Evolutionary conservation across 1,139 yeast species (phyloP), one percentile per base, ranked within the genome.

Genomic region (Diutina siamensis): DNA sequence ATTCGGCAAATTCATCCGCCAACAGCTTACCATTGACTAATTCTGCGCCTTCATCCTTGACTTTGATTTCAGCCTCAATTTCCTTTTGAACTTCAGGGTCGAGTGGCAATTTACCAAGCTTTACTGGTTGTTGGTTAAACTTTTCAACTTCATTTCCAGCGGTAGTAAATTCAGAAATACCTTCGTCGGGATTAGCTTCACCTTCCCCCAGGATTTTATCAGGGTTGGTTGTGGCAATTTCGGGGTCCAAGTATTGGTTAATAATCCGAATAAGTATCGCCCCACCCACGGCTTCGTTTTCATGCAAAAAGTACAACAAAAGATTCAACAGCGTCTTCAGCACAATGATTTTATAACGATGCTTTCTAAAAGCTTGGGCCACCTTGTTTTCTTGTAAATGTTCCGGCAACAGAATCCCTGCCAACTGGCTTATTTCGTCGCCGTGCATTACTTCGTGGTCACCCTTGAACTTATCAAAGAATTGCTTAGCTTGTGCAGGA

Each of bases 281-380:
- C 3, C 98, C 98, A 35, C 97, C 97, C 46, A 82, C 82, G 8
- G 86, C 84, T 62, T 88, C 97, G 57, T 87, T 86, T 58, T 92
- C 97, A 59, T 87, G 95, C 48, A 94, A 65, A 55, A 88, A 92
- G 60, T 86, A 86, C 46, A 94, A 68, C 53, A 92, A 72, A 53
- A 92, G 67, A 57, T 88, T 94, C 57, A 92, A 73, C 3, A 95
- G 79, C 0, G 97, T 88, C 51, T 85, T 81, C 13, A 96, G 83
- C 41, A 92, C 80, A 44, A 78, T 74, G 21, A 92, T 71, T 47
- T 78, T 72, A 62, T 88, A 92, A 57, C 84, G 83, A 64, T 83
- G 78, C 40, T 72, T 68, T 52, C 85, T 69, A 62, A 83, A 89
- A 9, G 83, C 77, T 55, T 78, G 74, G 2, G 97, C 95, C 53